Conservation (phyloP, 805 yeast species). For the Zygotorulaspora florentina region DNA sequence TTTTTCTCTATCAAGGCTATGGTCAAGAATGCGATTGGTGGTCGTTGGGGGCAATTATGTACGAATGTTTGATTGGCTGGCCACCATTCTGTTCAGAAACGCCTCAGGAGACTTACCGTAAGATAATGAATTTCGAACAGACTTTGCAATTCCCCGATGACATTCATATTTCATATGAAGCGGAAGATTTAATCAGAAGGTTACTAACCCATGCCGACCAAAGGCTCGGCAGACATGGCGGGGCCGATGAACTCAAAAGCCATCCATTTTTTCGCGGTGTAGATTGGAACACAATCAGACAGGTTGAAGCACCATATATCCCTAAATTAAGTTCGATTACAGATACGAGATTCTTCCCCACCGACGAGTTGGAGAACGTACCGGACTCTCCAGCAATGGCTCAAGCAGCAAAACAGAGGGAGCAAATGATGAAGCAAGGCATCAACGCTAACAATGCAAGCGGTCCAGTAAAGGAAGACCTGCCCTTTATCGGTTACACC, state of each 20-base stretch:
- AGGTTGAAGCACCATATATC: conserved; percentile 88
- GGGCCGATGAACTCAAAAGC: conserved; percentile 83
- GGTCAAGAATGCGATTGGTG: conserved; percentile 99
- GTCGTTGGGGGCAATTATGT: conserved; percentile 95
- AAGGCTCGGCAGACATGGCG: conserved; percentile 83
- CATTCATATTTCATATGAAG: conserved; percentile 81
- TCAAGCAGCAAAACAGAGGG: conserved; percentile 64
- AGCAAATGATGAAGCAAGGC: conserved; percentile 44
- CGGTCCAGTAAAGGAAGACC: conserved; percentile 57
- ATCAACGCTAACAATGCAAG: conserved; percentile 39
- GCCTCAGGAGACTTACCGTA: conserved; percentile 88
- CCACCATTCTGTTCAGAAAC: conserved; percentile 96
- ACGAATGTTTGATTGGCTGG: conserved; percentile 94
- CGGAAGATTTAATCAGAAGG: conserved; percentile 78
- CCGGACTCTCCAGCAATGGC: conserved; percentile 82
- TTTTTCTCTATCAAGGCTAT: conserved; percentile 86
- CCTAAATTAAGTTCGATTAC: conserved; percentile 89
- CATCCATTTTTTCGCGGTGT: conserved; percentile 96
- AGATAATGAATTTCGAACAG: conserved; percentile 88
- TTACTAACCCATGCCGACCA: conserved; percentile 73
- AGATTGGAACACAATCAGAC: conserved; percentile 85
- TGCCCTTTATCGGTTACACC: conserved; percentile 97
- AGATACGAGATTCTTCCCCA: conserved; percentile 96
- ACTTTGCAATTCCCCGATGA: conserved; percentile 87
- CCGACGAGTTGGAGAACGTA: conserved; percentile 90